Conservation (phyloP, 139 green algal genomes). For the Edaphochlamys debaryana region DNA sequence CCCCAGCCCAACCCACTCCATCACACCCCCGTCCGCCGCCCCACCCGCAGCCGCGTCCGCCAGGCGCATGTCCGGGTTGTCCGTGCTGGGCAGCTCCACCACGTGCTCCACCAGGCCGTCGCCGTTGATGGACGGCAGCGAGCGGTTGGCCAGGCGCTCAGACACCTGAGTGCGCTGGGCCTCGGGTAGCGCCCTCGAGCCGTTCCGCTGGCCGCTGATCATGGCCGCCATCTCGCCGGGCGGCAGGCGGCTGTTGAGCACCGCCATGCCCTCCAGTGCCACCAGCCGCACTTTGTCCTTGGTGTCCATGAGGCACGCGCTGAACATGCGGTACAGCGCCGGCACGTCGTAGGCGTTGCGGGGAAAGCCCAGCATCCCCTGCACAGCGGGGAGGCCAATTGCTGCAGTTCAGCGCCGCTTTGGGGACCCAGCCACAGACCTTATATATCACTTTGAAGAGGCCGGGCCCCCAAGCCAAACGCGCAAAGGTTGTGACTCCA, state of each 20-base stretch:
- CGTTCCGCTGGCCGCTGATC: conserved; percentile 21
- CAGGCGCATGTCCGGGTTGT: neutral
- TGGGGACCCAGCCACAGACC: too few relatives aligned
- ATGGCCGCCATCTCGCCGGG: conserved; percentile 45
- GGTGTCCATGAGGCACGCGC: conserved; percentile 39
- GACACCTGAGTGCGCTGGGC: conserved; percentile 40
- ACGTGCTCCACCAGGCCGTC: conserved; percentile 59
- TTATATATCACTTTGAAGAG: too few relatives aligned
- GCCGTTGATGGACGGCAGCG: conserved; percentile 49
- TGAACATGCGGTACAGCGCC: conserved; percentile 38
- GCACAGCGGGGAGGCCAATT: neutral
- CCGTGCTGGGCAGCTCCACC: conserved; percentile 29
- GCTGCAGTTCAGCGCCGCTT: too few relatives aligned
- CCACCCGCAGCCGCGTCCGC: conserved; percentile 8
- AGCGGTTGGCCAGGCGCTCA: conserved; percentile 38
- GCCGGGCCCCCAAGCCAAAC: too few relatives aligned
- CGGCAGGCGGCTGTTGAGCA: conserved; percentile 38
- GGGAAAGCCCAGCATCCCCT: conserved; percentile 55
- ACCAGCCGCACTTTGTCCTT: conserved; percentile 56
- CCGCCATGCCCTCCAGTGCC: conserved; percentile 69
- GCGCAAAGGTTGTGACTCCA: too few relatives aligned
- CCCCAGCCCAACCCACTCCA: too few relatives aligned
- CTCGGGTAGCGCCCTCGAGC: conserved; percentile 39
- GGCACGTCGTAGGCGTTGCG: conserved; percentile 29
- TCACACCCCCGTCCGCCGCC: too few relatives aligned